phyloP scores from a whole-genome alignment of 2,329 filamentous ascomycete species.

The Trichoderma asperellum region DNA sequence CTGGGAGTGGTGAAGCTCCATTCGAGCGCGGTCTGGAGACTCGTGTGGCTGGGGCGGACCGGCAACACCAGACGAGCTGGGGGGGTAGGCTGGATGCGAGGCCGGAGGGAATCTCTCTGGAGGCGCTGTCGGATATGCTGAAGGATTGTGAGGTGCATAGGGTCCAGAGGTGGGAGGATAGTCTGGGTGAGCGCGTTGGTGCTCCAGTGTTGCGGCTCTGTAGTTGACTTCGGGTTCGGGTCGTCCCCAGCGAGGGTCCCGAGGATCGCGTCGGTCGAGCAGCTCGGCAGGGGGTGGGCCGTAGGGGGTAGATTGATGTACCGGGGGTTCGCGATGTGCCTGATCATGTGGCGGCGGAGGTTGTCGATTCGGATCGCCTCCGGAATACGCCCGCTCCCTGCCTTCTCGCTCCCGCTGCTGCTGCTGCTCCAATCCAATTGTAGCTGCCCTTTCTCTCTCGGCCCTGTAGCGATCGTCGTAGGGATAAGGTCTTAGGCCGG shows the following conservation, averaged over 20 bases:
- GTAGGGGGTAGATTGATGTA: slow-evolving; percentile 50
- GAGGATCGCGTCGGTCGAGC: slow-evolving; percentile 43
- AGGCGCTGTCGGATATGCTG: slow-evolving; percentile 39
- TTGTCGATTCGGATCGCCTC: slow-evolving; percentile 51
- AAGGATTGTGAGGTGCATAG: slow-evolving; percentile 39
- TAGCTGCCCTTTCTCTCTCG: slow-evolving; percentile 53
- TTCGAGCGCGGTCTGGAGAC: slow-evolving; percentile 55
- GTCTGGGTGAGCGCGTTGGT: slow-evolving; percentile 52
- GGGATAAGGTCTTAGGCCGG: slow-evolving; percentile 47
- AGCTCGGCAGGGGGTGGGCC: slow-evolving; percentile 48
- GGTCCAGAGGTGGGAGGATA: slow-evolving; percentile 51
- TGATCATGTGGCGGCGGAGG: slow-evolving; percentile 44
- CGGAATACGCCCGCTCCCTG: slow-evolving; percentile 54
- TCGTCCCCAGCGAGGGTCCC: slow-evolving; percentile 43
- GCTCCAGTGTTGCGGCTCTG: slow-evolving; percentile 42
- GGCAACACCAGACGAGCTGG: slow-evolving; percentile 31
- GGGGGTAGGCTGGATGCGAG: slow-evolving; percentile 43
- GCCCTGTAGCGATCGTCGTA: slow-evolving; percentile 60
- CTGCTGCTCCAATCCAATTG: slow-evolving; percentile 45
- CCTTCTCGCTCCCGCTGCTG: slow-evolving; percentile 49
- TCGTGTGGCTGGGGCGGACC: slow-evolving; percentile 48
- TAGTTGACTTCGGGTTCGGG: slow-evolving; percentile 41
- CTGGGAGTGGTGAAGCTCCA: slow-evolving; percentile 45
- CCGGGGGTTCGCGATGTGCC: slow-evolving; percentile 50
- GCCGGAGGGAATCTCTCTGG: slow-evolving; percentile 41